phyloP scores from a whole-genome alignment of 495 filamentous ascomycete species.

The Aspergillus sclerotioniger region DNA sequence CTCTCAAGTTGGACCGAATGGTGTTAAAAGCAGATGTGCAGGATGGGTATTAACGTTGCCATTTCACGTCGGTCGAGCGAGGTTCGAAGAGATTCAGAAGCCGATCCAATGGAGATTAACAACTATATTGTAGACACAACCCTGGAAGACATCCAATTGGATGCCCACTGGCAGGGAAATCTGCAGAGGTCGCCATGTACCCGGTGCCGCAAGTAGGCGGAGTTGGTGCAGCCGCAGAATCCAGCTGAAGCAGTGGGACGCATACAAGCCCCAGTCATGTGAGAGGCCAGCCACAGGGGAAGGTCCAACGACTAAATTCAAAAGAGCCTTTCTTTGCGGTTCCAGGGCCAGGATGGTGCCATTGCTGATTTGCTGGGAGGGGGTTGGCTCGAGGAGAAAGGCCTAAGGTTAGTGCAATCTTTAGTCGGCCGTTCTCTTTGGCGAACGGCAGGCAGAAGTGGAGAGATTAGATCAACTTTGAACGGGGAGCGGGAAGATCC shows the following conservation, averaged over 20 bases:
- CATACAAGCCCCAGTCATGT: constrained; percentile 8
- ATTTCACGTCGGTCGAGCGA: neutral
- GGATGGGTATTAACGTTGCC: neutral
- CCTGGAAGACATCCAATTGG: constrained; percentile 7
- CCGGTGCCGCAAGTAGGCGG: constrained; percentile 2
- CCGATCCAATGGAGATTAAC: neutral
- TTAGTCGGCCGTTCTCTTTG: constrained; percentile 1
- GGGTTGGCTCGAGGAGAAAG: neutral
- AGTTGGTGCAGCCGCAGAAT: constrained; percentile 3
- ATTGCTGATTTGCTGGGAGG: neutral
- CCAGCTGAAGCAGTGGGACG: constrained; percentile 7
- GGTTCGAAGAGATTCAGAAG: neutral
- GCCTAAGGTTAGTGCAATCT: neutral
- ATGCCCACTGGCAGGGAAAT: neutral
- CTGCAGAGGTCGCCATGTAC: constrained; percentile 4
- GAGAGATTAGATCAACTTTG: constrained; percentile 5
- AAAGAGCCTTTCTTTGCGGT: neutral
- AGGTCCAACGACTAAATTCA: too few species aligned
- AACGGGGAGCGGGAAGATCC: neutral
- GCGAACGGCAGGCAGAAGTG: constrained; percentile 1
- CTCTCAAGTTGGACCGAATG: neutral
- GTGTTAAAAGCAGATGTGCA: neutral
- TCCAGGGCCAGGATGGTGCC: neutral
- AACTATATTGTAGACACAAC: neutral
- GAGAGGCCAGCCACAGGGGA: constrained; percentile 2